Evolutionary conservation across 176 grass and related monocot genomes (phyloP).

Genomic region (Rhynchospora breviuscula): DNA sequence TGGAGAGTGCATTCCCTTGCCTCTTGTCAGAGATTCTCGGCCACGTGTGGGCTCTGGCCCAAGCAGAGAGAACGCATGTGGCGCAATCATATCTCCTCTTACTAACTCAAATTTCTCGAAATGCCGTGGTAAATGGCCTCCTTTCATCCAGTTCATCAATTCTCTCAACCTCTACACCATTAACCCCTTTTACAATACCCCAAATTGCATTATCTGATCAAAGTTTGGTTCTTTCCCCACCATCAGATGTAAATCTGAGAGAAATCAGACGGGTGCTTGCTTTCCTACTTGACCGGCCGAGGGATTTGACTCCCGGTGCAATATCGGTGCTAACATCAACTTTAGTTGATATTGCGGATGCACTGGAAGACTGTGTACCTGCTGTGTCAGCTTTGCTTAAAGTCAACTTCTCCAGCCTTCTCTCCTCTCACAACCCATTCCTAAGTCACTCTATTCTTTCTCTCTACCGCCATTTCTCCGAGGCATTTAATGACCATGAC

Average conservation of each 20-base stretch:
- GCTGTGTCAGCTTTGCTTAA: conserved; percentile 62
- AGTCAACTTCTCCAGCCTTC: conserved; percentile 78
- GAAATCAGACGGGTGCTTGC: conserved; percentile 70
- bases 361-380: conserved; percentile 61
- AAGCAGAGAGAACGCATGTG: conserved; percentile 69
- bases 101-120: conserved; percentile 52
- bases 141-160: conserved; percentile 50
- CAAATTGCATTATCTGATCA: conserved; percentile 1
- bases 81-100: conserved; percentile 80
- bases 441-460: conserved; percentile 66
- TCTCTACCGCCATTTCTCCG: conserved; percentile 48
- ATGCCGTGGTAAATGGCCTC: conserved; percentile 45
- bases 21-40: conserved; percentile 58
- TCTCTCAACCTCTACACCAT: conserved; percentile 49
- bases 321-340: conserved; percentile 51
- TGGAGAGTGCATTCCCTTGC: conserved; percentile 55
- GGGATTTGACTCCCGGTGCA: conserved; percentile 59
- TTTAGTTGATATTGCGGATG: conserved; percentile 40
- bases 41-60: conserved; percentile 61
- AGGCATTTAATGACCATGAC: conserved; percentile 60
- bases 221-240: background rate
- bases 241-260: conserved; percentile 68
- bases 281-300: conserved; percentile 64
- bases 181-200: conserved; percentile 54
- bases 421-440: conserved; percentile 52